phyloP scores from a whole-genome alignment of 2,329 filamentous ascomycete genomes.

The Fusarium mundagurra region DNA sequence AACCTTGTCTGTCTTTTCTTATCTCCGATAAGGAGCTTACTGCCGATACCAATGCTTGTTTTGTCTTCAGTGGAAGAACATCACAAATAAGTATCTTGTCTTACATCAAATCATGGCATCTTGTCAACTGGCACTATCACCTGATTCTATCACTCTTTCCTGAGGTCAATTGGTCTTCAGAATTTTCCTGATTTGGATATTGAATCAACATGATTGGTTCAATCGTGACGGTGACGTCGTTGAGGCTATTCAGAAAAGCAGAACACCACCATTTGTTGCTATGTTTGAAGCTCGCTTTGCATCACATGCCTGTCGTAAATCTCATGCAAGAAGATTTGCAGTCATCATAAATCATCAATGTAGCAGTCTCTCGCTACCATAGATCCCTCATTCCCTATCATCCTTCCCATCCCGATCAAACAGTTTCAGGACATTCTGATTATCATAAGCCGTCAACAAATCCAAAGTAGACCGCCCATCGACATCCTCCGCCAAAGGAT shows the following conservation, averaged over 20 bases:
- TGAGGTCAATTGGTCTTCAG: fast-evolving
- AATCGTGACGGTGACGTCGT: not conserved
- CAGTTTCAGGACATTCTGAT: constrained; percentile 5
- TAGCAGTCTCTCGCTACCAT: not conserved
- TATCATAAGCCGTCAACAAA: constrained; percentile 3
- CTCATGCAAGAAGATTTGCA: too few species aligned
- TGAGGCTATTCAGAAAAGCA: not conserved
- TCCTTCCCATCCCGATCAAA: constrained; percentile 8
- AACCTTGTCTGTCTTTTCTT: not conserved
- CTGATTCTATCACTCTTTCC: not conserved
- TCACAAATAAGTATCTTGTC: too few species aligned
- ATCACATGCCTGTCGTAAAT: not conserved
- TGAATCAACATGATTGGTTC: not conserved
- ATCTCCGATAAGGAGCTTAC: not conserved
- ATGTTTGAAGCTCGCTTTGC: not conserved
- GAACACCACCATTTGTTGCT: not conserved
- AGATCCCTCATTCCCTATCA: not conserved
- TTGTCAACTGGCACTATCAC: not conserved
- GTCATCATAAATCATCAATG: too few species aligned
- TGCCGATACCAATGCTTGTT: not conserved
- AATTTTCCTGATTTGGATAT: not conserved
- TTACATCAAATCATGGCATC: not conserved
- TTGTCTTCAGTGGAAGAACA: not conserved
- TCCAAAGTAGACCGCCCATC: constrained; percentile 25
- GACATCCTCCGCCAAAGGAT: constrained; percentile 23